A percentile compares a stretch with the other conserved stretches of the same genome.
Conservation (phyloP, 257 asterid genomes). For the Fraxinus anomala region DNA sequence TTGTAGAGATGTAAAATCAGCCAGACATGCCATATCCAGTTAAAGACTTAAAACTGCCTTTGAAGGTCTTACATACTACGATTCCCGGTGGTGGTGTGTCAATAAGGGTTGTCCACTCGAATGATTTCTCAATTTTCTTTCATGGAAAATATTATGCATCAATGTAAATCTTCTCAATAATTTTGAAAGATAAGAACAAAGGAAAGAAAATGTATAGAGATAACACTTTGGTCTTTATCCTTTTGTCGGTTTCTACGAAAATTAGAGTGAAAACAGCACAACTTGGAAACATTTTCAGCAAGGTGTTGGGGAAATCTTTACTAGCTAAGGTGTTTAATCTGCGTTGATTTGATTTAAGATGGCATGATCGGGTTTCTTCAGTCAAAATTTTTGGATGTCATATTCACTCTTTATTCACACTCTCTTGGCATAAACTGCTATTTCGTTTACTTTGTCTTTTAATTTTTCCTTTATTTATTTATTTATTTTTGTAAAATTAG, state of each 20-base stretch:
- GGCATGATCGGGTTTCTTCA: background rate
- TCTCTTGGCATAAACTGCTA: background rate
- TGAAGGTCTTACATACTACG: background rate
- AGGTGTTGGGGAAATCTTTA: background rate
- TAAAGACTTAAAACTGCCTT: too few relatives aligned
- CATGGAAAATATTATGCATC: too few relatives aligned
- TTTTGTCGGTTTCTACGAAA: background rate
- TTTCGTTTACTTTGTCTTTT: background rate
- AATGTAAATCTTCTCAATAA: too few relatives aligned
- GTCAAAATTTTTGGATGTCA: constrained; percentile 7
- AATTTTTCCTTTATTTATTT: too few relatives aligned
- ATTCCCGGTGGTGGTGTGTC: background rate
- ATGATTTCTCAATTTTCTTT: too few relatives aligned
- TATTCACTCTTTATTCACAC: background rate
- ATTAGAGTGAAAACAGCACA: background rate
- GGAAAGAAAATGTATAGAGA: too few relatives aligned
- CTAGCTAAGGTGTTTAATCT: background rate
- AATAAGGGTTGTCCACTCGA: background rate
- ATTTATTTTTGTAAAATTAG: too few relatives aligned
- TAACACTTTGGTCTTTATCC: background rate
- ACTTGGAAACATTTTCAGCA: background rate
- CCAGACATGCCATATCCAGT: background rate
- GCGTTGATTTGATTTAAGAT: background rate
- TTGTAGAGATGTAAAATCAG: background rate
- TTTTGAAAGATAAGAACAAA: too few relatives aligned